phyloP scores from a whole-genome alignment of 2,329 filamentous ascomycete genomes.

The Colletotrichum siamense region DNA sequence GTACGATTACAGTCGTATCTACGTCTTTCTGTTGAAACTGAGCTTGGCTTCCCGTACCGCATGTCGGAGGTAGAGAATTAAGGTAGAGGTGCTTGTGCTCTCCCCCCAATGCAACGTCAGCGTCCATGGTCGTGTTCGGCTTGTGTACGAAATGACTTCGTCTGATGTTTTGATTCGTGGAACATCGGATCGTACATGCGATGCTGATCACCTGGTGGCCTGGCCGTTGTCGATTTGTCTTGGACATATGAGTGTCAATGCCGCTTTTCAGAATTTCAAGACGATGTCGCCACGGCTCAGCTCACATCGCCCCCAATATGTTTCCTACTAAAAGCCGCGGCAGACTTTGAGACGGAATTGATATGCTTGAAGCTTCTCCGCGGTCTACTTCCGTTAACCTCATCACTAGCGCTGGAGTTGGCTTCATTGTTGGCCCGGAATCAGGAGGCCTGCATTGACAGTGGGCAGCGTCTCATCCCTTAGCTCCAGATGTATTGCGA shows the following conservation, averaged over 20 bases:
- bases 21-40: background rate
- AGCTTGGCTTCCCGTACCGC: background rate
- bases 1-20: background rate
- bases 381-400: background rate
- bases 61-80: background rate
- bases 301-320: background rate
- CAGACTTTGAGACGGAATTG: background rate
- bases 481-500: background rate
- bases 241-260: background rate
- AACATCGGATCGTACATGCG: background rate
- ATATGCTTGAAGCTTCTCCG: background rate
- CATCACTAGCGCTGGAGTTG: background rate
- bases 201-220: background rate
- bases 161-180: conserved; percentile 10
- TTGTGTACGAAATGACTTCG: background rate
- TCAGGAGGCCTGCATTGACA: background rate
- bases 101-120: background rate
- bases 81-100: background rate
- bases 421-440: background rate
- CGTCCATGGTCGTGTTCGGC: background rate
- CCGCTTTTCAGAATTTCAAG: background rate
- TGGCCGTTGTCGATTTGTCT: background rate
- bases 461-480: background rate
- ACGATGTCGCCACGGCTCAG: background rate
- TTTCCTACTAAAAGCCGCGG: background rate